Conservation (phyloP, 2,329 filamentous ascomycete genomes). For the Septoria petroselini region DNA sequence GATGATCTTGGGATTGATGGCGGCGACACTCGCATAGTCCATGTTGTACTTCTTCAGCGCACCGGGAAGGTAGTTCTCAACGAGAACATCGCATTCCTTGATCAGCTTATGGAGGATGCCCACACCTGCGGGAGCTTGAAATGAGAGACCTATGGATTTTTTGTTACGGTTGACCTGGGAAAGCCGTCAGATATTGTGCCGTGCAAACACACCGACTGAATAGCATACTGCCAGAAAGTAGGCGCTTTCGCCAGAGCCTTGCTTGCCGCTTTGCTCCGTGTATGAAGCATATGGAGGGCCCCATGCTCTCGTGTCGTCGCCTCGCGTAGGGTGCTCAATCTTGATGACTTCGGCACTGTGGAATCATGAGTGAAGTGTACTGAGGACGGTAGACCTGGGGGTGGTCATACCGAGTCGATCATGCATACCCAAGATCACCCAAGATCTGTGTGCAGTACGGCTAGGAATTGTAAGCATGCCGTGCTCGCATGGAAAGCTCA, state of each 20-base stretch:
- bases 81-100: conserved; percentile 82
- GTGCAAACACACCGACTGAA: not conserved
- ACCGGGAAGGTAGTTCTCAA: conserved; percentile 94
- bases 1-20: conserved; percentile 81
- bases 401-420: conserved; percentile 35
- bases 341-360: conserved; percentile 91
- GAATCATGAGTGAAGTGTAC: conserved; percentile 14
- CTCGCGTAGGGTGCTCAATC: conserved; percentile 85
- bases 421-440: conserved; percentile 82
- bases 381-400: conserved; percentile 34
- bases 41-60: conserved; percentile 85
- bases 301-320: conserved; percentile 94
- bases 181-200: not conserved
- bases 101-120: conserved; percentile 82
- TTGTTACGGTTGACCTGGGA: conserved; percentile 93
- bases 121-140: conserved; percentile 78
- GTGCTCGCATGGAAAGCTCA: not conserved
- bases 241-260: conserved; percentile 82
- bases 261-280: conserved; percentile 47
- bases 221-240: conserved; percentile 80
- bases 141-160: conserved; percentile 87
- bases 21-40: conserved; percentile 76
- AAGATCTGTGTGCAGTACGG: conserved; percentile 97
- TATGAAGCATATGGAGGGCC: conserved; percentile 90
- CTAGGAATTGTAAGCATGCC: conserved; percentile 47